Base-by-base conservation (phyloP, 768 basidiomycete species). In the Epithele typhae region DNA sequence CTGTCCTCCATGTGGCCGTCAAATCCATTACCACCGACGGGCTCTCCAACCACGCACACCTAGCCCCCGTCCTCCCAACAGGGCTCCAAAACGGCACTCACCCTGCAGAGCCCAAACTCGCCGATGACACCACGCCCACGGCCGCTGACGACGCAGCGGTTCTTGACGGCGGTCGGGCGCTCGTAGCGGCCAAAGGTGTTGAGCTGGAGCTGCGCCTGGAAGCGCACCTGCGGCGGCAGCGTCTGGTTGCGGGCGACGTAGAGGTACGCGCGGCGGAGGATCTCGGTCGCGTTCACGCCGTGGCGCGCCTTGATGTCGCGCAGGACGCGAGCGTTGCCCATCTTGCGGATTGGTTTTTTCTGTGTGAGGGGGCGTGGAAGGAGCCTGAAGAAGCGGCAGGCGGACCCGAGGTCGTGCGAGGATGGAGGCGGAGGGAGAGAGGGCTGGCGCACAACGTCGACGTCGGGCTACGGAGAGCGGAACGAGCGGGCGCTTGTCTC, bases 221-320 rank as follows among this genome's bases (percentile, higher is more conserved):
- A 89, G 46, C 95, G 87, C 38, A 97, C 78, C 61, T 89, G 84
- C 2, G 90, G 74, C 14, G 92, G 84, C n/a, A 97, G 69, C 2
- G 84, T 79, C 62, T 89, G 82, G 68, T 98, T 97, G 49, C 95
- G 80, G 19, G 94, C 92, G 55, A 97, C 87, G 67, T 83, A 92
- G 40, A 97, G 81, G 66, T 95, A 94, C 0, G 95, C 94, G 37
- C 91, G 76, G 17, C 94, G 83, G 23, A 83, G 72, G 38, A 95
- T 73, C 64, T 98, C 95, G 62, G 84, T 82, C 37, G 77, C 77
- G 48, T 71, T 69, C 49, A 91, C 85, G 48, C 82, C 80, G 17
- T 76, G 62, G 41, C 88, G 84, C 19, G 84, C 86, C 57, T 87
- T 87, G 45, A 89, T 78, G 64, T 92, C 89, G 62, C 88, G 81